Conservation (phyloP, 2,329 filamentous ascomycete genomes). For the Colletotrichum zoysiae region DNA sequence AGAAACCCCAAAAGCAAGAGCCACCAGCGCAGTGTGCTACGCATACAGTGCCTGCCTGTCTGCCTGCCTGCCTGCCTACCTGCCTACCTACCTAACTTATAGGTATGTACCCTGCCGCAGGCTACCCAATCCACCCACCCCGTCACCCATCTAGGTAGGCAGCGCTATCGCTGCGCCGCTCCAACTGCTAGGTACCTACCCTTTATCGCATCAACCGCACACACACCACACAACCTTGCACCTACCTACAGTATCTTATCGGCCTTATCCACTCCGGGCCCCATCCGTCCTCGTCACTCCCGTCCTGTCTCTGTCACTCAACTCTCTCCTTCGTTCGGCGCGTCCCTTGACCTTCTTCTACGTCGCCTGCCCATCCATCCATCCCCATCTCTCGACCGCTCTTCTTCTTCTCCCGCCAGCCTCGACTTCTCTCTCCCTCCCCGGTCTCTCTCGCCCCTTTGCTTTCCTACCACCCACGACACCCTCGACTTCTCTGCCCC, state of each 20-base stretch:
- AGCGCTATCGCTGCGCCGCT: slow-evolving; percentile 23
- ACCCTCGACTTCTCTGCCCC: slow-evolving; percentile 35
- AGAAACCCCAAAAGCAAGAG: slow-evolving; percentile 13
- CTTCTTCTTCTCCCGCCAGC: slow-evolving; percentile 18
- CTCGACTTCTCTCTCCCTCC: slow-evolving; percentile 27
- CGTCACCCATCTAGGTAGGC: slow-evolving; percentile 3
- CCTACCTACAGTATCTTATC: slow-evolving; percentile 37
- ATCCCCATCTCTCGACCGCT: slow-evolving; percentile 22
- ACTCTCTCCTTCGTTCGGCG: slow-evolving; percentile 30
- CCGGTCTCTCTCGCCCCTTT: background rate
- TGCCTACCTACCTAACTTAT: no score
- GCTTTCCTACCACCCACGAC: slow-evolving; percentile 23
- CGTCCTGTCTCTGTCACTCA: slow-evolving; percentile 35
- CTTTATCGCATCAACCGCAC: slow-evolving; percentile 38
- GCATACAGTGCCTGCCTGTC: background rate
- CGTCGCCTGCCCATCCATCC: slow-evolving; percentile 35
- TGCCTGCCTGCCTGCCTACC: no score
- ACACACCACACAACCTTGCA: slow-evolving; percentile 28
- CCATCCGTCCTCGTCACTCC: slow-evolving; percentile 39
- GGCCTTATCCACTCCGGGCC: slow-evolving; percentile 29
- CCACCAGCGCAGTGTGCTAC: slow-evolving; percentile 2
- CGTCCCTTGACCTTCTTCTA: slow-evolving; percentile 39
- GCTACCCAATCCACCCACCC: slow-evolving; percentile 6
- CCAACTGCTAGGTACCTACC: slow-evolving; percentile 18
- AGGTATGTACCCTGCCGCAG: background rate